phyloP scores from a whole-genome alignment of 441 rosid species.

The Populus hybrid region DNA sequence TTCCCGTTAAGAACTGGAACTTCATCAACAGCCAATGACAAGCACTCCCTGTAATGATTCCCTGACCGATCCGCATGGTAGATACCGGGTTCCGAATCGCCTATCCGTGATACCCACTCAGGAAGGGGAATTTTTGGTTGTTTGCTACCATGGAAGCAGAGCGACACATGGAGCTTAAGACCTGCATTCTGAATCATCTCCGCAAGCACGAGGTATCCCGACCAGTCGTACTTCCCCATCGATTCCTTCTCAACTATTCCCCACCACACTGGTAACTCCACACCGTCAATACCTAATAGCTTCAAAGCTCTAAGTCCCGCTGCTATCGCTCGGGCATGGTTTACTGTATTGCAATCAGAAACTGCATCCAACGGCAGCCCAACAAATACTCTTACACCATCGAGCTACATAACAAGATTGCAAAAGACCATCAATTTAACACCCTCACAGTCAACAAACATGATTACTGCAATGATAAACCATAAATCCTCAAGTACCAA shows the following conservation, averaged over 20 bases:
- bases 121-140: conserved; percentile 59
- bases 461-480: not conserved
- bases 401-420: conserved; percentile 39
- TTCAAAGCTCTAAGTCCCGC: conserved; percentile 85
- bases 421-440: conserved; percentile 4
- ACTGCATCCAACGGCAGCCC: conserved; percentile 85
- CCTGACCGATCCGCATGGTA: conserved; percentile 62
- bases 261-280: conserved; percentile 93
- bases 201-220: conserved; percentile 71
- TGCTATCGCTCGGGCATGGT: conserved; percentile 67
- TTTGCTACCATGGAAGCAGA: conserved; percentile 62
- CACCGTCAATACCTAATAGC: conserved; percentile 79
- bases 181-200: conserved; percentile 74
- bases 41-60: conserved; percentile 46
- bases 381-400: conserved; percentile 58
- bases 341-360: conserved; percentile 54
- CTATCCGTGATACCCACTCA: conserved; percentile 58
- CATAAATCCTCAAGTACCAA: not conserved
- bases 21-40: conserved; percentile 76
- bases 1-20: conserved; percentile 69
- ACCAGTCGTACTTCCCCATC: conserved; percentile 77
- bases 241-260: conserved; percentile 84
- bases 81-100: conserved; percentile 48
- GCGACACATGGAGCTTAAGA: conserved; percentile 74
- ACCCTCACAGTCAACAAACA: conserved; percentile 4